Conservation (phyloP, 805 yeast species). For the Naumovozyma castellii region DNA sequence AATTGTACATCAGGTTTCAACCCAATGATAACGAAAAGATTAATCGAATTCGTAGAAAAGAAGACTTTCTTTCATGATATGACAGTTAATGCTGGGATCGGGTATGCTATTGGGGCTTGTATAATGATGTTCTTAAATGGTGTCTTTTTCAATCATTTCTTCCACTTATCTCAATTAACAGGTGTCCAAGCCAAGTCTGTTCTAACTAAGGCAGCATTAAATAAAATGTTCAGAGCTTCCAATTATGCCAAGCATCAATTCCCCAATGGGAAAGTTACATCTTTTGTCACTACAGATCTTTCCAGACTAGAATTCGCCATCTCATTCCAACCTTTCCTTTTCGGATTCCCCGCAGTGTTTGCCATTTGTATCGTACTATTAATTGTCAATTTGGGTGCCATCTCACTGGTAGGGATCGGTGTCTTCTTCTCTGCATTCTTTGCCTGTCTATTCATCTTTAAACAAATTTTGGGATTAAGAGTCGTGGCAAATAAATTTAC, state of each 20-base stretch:
- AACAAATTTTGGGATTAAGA: slow-evolving; percentile 46
- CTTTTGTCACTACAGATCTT: slow-evolving; percentile 72
- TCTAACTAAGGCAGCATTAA: slow-evolving; percentile 58
- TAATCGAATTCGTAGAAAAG: slow-evolving; percentile 55
- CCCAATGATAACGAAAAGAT: slow-evolving; percentile 55
- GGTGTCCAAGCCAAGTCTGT: slow-evolving; percentile 69
- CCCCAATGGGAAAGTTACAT: slow-evolving; percentile 64
- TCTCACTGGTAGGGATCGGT: slow-evolving; percentile 64
- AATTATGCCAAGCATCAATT: slow-evolving; percentile 47
- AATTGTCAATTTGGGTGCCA: slow-evolving; percentile 58
- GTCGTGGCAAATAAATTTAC: slow-evolving; percentile 52
- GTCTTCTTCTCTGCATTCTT: slow-evolving; percentile 36
- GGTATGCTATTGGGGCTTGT: slow-evolving; percentile 64
- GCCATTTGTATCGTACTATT: slow-evolving; percentile 56
- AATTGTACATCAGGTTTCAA: slow-evolving; percentile 44
- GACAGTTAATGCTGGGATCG: slow-evolving; percentile 53
- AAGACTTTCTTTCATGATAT: slow-evolving; percentile 36
- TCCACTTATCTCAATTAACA: slow-evolving; percentile 48
- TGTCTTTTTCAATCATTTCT: slow-evolving; percentile 48
- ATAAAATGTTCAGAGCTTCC: slow-evolving; percentile 56
- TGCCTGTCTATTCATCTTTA: slow-evolving; percentile 40
- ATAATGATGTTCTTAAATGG: slow-evolving; percentile 43
- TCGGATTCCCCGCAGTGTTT: slow-evolving; percentile 56
- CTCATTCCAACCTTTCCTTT: slow-evolving; percentile 55
- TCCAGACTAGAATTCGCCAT: slow-evolving; percentile 71